phyloP scores from a whole-genome alignment of 164 flowering plant genomes.

The Magnolia officinalis region DNA sequence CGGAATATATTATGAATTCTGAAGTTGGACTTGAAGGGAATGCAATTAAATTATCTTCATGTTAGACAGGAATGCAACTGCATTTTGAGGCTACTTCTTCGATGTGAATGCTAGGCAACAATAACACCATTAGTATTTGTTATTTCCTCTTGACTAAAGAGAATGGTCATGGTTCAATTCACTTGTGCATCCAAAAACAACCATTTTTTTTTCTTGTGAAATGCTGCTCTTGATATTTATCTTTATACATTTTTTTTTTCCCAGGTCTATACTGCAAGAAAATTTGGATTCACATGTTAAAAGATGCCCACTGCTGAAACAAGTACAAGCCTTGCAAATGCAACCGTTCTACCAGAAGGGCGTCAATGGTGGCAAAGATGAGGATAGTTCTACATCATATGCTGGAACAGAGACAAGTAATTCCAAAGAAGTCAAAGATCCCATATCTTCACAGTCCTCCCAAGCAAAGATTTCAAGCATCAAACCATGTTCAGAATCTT shows the following conservation, averaged over 20 bases:
- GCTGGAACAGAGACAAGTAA: neutral
- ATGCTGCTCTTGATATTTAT: neutral
- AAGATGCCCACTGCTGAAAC: constrained; percentile 75
- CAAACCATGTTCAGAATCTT: constrained; percentile 8
- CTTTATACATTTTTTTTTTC: neutral
- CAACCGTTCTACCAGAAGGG: constrained; percentile 83
- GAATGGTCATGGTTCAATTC: neutral
- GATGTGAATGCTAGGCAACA: too few species aligned
- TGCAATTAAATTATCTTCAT: too few species aligned
- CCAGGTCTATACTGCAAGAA: constrained; percentile 64
- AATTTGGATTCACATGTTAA: constrained; percentile 68
- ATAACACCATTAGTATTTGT: too few species aligned
- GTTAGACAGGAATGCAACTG: too few species aligned
- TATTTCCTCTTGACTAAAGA: neutral
- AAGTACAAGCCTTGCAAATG: constrained; percentile 42
- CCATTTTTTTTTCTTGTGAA: neutral
- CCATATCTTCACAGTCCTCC: neutral
- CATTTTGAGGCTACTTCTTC: too few species aligned
- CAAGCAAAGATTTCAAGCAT: neutral
- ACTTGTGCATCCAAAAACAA: neutral
- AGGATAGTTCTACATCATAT: constrained; percentile 7
- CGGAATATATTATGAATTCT: too few species aligned
- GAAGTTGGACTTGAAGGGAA: too few species aligned
- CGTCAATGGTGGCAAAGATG: constrained; percentile 56
- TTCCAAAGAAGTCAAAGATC: constrained; percentile 2